Evolutionary conservation across 2,329 filamentous ascomycete genomes (phyloP), one percentile per base, ranked within the genome.

Genomic region (Bimuria novae-zelandiae): DNA sequence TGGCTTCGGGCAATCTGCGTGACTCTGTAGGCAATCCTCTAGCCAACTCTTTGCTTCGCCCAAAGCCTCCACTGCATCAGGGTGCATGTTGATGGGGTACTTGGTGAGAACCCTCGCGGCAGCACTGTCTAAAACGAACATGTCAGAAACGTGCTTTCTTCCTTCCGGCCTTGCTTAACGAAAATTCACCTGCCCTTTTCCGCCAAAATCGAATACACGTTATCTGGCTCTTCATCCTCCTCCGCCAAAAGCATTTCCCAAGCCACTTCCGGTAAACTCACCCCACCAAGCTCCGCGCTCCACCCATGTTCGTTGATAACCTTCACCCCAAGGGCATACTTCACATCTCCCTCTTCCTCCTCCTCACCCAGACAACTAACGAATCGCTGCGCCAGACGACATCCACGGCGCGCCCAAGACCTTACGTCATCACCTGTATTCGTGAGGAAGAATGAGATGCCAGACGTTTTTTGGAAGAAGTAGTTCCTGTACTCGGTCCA

Each of bases 91-190:
- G 30, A 39, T 39, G 3, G 32, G 19, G 19, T 27, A 19, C 29
- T 48, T 37, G 16, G 29, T 30, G n/a, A 48, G 19, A 32, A 48
- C n/a, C 22, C 39, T 32, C 12, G 44, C 44, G 10, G 23, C 44
- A 39, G 21, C 6, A 39, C 19, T 48, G 8, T n/a, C 44, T 48
- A 35, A 2, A 14, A 11, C 22, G 7, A 17, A 2, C 33, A 23
- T 25, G 10, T 40, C 6, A 40, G 17, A 14, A 14, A 3, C 11
- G 22, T 10, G 10, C 19, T 22, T 23, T 33, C 30, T n/a, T n/a
- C 12, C 30, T 21, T 25, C n/a, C 37, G 25, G 14, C 14, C 37
- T 40, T 21, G 3, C 16, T 37, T 10, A 3, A 12, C 25, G 25
- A 27, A 6, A 27, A 5, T 27, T 11, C 17, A 7, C 44, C 22